These are phyloP conservation scores for Atkinsonella hypoxylon DNA, from an alignment of 2,329 filamentous ascomycete species.

Conservation along the genomic window DNA sequence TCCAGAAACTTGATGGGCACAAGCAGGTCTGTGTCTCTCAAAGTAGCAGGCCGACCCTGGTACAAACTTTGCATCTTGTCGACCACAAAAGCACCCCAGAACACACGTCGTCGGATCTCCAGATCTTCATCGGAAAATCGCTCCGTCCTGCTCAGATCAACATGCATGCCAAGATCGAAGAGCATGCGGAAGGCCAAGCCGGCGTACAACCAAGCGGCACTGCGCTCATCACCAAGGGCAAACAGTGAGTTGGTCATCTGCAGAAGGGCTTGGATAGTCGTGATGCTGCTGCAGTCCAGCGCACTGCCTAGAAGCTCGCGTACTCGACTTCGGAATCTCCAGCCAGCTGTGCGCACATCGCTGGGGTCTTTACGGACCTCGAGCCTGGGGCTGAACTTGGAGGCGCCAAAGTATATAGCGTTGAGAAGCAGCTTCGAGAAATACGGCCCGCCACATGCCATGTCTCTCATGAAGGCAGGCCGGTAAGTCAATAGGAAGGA, in stretches of 20 bases:
- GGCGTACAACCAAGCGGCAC: slow-evolving; percentile 44
- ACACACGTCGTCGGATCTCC: slow-evolving; percentile 24
- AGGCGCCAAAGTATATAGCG: slow-evolving; percentile 35
- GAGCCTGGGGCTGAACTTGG: slow-evolving; percentile 33
- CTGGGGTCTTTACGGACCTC: slow-evolving; percentile 32
- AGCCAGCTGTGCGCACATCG: slow-evolving; percentile 35
- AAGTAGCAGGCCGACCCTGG: slow-evolving; percentile 36
- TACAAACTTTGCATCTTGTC: slow-evolving; percentile 45
- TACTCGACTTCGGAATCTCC: slow-evolving; percentile 33
- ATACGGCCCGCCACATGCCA: slow-evolving; percentile 41
- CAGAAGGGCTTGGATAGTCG: slow-evolving; percentile 41
- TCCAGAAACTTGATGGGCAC: slow-evolving; percentile 37
- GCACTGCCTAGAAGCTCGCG: slow-evolving; percentile 32
- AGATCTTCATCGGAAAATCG: slow-evolving; percentile 31
- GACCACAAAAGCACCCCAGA: slow-evolving; percentile 16
- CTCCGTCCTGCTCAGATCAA: slow-evolving; percentile 21
- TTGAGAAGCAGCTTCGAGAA: slow-evolving; percentile 45
- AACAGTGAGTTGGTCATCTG: slow-evolving; percentile 40
- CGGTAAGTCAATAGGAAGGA: slow-evolving; percentile 38
- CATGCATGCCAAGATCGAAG: slow-evolving; percentile 41
- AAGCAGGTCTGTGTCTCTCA: slow-evolving; percentile 32
- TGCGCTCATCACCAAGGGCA: slow-evolving; percentile 35
- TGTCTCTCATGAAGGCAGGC: slow-evolving; percentile 38
- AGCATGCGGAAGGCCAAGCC: slow-evolving; percentile 45
- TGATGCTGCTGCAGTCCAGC: slow-evolving; percentile 36